These are phyloP conservation scores for Prunus mume DNA, from an alignment of 306 rosid genomes.

Conservation along the genomic window DNA sequence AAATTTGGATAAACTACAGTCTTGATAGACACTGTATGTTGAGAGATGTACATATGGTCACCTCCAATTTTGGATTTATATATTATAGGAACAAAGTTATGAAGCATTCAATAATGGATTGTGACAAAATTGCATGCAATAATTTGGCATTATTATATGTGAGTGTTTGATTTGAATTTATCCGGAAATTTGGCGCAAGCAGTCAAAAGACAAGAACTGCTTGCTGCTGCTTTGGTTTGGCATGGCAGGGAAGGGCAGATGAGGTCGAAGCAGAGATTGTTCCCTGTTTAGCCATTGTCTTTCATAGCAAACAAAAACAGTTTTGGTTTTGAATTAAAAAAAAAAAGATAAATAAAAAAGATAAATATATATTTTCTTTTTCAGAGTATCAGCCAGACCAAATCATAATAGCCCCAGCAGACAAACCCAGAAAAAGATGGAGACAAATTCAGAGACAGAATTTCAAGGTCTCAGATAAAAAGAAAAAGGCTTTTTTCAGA, in stretches of 20 bases:
- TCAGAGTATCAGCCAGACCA: slow-evolving; percentile 25
- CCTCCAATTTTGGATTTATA: not conserved
- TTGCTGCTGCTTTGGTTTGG: slow-evolving; percentile 26
- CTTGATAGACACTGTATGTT: not conserved
- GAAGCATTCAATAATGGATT: not conserved
- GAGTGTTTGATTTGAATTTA: not conserved
- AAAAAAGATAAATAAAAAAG: no score
- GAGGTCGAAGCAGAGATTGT: slow-evolving; percentile 41
- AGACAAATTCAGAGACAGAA: slow-evolving; percentile 30
- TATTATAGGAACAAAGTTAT: not conserved
- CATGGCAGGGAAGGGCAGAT: slow-evolving; percentile 22
- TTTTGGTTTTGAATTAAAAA: slow-evolving; percentile 10
- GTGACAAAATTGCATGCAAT: not conserved
- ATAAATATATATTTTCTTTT: not conserved
- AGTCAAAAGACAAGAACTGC: slow-evolving; percentile 27
- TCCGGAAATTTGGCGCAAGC: slow-evolving; percentile 24
- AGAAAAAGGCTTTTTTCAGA: not conserved
- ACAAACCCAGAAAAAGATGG: slow-evolving; percentile 29
- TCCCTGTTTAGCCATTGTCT: slow-evolving; percentile 42
- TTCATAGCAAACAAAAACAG: slow-evolving; percentile 32
- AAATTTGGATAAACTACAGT: not conserved
- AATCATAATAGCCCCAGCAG: slow-evolving; percentile 25
- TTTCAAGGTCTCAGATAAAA: slow-evolving; percentile 28
- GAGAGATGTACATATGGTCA: not conserved
- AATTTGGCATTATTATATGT: not conserved